Evolutionary conservation across 75 land plant species (phyloP), one percentile per base, ranked within the genome.

Genomic region (Adiantum capillusveneris): DNA sequence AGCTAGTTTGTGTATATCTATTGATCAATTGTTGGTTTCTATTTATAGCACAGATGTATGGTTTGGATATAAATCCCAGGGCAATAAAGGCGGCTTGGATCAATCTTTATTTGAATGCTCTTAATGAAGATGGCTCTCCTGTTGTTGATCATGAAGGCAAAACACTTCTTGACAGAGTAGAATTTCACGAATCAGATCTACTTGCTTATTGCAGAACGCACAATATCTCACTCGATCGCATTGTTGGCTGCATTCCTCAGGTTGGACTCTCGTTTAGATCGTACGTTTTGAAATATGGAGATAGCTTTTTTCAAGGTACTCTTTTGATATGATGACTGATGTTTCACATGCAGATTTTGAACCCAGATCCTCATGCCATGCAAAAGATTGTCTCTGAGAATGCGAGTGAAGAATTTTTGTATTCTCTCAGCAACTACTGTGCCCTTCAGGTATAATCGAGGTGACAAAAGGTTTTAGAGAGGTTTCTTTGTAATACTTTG

Each of bases 161-260:
- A 67, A 82, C 85, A 21, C 56, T 94, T 42, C 75, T 94, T 65
- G 98, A 94, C 59, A 75, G 88, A 56, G 98, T 94, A 18, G 98
- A 94, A 58, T 94, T 93, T 67, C 76, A 94, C 59, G 98, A 86
- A 50, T 94, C 98, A 39, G 98, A 93, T 77, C 73, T 94, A 50
- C 77, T 94, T 18, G 72, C 78, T 39, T 86, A 83, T 64, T 93
- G 87, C 65, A 76, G 91, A 58, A 87, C 80, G 56, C 75, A 80
- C 55, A 75, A 78, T 11, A 83, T 94, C 56, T 65, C 78, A 58
- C 87, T 94, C n/a, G 98, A 94, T 25, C 82, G 96, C 16, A 84
- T 94, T 53, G 75, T 94, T 69, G 98, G 91, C 45, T 94, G 98
- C 75, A 94, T 94, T 64, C 98, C 98, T 29, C 98, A 89, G 95